phyloP scores from a whole-genome alignment of 768 basidiomycete genomes.

The Terana coerulea region DNA sequence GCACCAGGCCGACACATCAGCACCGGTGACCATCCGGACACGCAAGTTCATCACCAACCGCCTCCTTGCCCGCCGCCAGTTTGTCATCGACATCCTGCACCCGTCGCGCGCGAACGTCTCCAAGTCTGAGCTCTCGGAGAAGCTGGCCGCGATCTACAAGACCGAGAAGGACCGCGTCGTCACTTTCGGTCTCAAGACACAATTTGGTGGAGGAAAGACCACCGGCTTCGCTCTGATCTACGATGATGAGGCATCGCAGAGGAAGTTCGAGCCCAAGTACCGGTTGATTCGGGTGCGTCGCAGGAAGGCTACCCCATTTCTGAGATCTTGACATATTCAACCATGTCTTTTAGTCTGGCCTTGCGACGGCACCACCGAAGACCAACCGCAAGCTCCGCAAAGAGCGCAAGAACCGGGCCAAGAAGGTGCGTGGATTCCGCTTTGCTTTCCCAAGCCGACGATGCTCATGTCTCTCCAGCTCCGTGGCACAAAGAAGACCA shows the following conservation, averaged over 20 bases:
- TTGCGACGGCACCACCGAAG: constrained; percentile 77
- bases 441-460: too few species aligned
- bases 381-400: constrained; percentile 97
- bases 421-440: constrained; percentile 68
- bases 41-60: constrained; percentile 99
- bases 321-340: neutral
- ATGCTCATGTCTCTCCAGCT: constrained; percentile 44
- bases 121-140: constrained; percentile 86
- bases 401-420: constrained; percentile 98
- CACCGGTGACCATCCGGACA: constrained; percentile 93
- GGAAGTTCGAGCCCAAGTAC: constrained; percentile 96
- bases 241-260: constrained; percentile 92
- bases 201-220: constrained; percentile 97
- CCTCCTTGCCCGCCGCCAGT: constrained; percentile 92
- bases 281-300: constrained; percentile 86
- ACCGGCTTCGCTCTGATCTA: constrained; percentile 98
- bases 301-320: neutral
- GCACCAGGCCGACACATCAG: constrained; percentile 66
- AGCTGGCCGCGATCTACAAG: constrained; percentile 92
- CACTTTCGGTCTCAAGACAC: constrained; percentile 90
- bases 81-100: constrained; percentile 92
- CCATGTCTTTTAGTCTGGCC: constrained; percentile 48
- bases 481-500: constrained; percentile 93
- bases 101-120: constrained; percentile 94
- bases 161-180: constrained; percentile 86